These are phyloP conservation scores for Raddia distichophylla DNA, from an alignment of 176 grass and related monocot species.

Conservation along the genomic window DNA sequence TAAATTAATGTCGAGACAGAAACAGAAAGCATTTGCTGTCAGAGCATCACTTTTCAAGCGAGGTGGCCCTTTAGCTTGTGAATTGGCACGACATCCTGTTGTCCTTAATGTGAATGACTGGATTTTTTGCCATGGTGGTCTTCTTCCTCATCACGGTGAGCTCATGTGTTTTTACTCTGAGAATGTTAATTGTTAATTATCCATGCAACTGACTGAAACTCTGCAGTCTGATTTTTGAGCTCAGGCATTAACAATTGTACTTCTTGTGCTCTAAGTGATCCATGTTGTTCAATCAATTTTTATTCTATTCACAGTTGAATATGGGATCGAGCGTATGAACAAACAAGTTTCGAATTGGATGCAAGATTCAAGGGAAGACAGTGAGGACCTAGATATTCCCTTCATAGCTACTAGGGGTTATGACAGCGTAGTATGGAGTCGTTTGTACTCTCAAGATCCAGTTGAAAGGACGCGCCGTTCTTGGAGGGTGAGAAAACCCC, in stretches of 20 bases:
- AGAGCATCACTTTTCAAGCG: slow-evolving; percentile 82
- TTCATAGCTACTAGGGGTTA: slow-evolving; percentile 94
- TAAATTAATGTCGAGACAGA: slow-evolving; percentile 65
- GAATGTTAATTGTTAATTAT: not conserved
- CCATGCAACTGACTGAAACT: not conserved
- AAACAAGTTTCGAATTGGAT: slow-evolving; percentile 86
- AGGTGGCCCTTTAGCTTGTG: slow-evolving; percentile 71
- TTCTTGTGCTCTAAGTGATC: not conserved
- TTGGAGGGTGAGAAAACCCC: slow-evolving; percentile 55
- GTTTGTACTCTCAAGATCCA: slow-evolving; percentile 74
- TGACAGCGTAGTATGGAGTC: slow-evolving; percentile 90
- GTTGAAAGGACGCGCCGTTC: slow-evolving; percentile 40
- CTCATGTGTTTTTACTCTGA: not conserved
- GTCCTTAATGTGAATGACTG: slow-evolving; percentile 84
- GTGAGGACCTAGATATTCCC: slow-evolving; percentile 50
- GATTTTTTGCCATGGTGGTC: slow-evolving; percentile 97
- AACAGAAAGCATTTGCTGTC: slow-evolving; percentile 67
- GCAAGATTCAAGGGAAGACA: slow-evolving; percentile 56
- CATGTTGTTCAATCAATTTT: slow-evolving; percentile 9
- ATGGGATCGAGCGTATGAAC: slow-evolving; percentile 87
- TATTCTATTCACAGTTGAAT: slow-evolving; percentile 56
- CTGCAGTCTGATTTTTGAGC: not conserved
- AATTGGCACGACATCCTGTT: slow-evolving; percentile 81
- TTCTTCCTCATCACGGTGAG: slow-evolving; percentile 96
- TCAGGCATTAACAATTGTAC: not conserved